A percentile compares a stretch with the other conserved stretches of the same genome.
phyloP scores from a whole-genome alignment of 2,329 filamentous ascomycete species.

The Penicillium sp. region DNA sequence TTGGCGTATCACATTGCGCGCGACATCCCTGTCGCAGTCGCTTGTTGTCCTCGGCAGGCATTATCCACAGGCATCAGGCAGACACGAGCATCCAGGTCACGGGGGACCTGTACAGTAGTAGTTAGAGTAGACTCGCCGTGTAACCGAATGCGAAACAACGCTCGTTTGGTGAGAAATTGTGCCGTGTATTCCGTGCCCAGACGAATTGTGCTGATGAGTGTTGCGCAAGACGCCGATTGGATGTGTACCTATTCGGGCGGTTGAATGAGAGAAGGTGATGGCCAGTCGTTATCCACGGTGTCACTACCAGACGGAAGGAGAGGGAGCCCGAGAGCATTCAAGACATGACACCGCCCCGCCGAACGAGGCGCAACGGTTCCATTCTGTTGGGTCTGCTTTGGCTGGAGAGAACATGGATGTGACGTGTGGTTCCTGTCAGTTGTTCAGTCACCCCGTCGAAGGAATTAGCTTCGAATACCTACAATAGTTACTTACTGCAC shows the following conservation, averaged over 20 bases:
- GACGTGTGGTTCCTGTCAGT: not conserved
- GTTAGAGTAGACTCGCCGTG: not conserved
- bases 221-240: constrained; percentile 3
- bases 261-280: not conserved
- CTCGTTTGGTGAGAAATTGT: not conserved
- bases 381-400: constrained; percentile 22
- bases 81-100: not conserved
- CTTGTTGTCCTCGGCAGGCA: not conserved
- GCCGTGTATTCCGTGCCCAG: not conserved
- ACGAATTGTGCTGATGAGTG: not conserved
- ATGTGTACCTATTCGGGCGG: not conserved
- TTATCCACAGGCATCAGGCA: constrained; percentile 3
- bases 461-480: not conserved
- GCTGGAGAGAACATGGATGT: not conserved
- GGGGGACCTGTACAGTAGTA: not conserved
- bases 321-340: not conserved
- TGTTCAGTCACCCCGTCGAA: not conserved
- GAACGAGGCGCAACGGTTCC: constrained; percentile 33
- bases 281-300: not conserved
- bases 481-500: not conserved
- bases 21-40: not conserved
- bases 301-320: not conserved
- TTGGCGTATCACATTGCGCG: constrained; percentile 3
- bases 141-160: not conserved
- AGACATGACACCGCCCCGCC: not conserved